Base-by-base conservation (phyloP, 2,329 filamentous ascomycete genomes). In the Ophiocordyceps camponoti-floridani region DNA sequence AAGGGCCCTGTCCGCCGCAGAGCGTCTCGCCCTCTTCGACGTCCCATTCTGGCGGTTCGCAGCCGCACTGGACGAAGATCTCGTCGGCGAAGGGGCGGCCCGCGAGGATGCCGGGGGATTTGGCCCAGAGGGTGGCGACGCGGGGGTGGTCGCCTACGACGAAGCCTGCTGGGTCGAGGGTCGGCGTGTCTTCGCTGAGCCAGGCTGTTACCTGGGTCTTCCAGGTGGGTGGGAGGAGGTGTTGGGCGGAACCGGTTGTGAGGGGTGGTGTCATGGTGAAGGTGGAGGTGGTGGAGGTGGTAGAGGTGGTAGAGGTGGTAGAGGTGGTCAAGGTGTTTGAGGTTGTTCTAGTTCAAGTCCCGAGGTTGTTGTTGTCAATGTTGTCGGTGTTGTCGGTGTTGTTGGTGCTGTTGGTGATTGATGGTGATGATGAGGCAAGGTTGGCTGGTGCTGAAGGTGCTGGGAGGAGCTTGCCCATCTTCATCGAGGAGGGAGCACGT, bases 131-230 rank as follows among this genome's bases (percentile, higher is more conserved):
- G 4, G 75, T 82, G 18, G 80, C 80, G 13, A 70, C 75, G 47
- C 75, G 74, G 9, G 66, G 62, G 27, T 64, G 66, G 37, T 83
- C 76, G 50, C 91, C 91, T 23, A 98, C 91, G 7, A 98, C 91
- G 62, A 94, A 98, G 48, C 91, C 91, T 56, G 85, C 91, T 61
- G 94, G 95, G 70, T 98, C 91, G 64, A 94, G 89, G 44, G 85
- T 91, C 4, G 91, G 91, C 3, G 87, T 93, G 66, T 98, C 91
- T 65, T 98, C 91, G 56, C 87, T 84, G 13, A 95, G 81, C 91
- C 91, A 98, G 55, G 75, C 66, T 23, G 80, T 75, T 50, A 95
- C 77, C 51, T 80, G 75, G 43, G 79, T 73, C 61, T 89, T 94
- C 77, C 86, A 95, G 50, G 79, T 83, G 19, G 79, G 75, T 0